Evolutionary conservation across 495 filamentous ascomycete species (phyloP).

Genomic region (Penicillium desertorum): DNA sequence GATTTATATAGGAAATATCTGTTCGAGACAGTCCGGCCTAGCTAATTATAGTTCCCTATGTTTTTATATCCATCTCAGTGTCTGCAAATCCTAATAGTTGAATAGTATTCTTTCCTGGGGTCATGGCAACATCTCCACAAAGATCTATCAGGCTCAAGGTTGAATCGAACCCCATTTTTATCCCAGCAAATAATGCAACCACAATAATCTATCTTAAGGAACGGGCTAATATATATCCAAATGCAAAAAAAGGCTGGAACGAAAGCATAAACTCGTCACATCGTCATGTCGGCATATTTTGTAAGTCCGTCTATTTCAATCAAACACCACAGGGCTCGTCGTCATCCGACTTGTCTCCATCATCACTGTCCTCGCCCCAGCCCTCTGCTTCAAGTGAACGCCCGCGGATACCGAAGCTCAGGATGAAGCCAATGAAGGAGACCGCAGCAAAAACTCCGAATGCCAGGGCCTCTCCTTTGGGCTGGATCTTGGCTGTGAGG

Average conservation of each 20-base stretch:
- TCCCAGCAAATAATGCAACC: constrained; percentile 14
- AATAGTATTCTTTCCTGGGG: background rate
- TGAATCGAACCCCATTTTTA: background rate
- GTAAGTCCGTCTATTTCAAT: constrained; percentile 2
- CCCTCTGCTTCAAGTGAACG: constrained; percentile 60
- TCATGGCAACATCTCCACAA: background rate
- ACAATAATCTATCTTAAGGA: background rate
- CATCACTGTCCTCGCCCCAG: constrained; percentile 55
- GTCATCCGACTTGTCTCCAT: constrained; percentile 50
- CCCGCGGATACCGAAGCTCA: constrained; percentile 70
- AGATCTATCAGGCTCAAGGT: background rate
- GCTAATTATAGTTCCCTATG: background rate
- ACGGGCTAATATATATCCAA: constrained; percentile 13
- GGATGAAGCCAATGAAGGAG: constrained; percentile 70
- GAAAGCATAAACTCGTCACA: constrained; percentile 19
- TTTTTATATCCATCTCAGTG: background rate
- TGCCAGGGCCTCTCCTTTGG: constrained; percentile 79
- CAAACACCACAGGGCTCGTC: constrained; percentile 34
- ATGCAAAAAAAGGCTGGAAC: constrained; percentile 21
- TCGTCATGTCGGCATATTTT: constrained; percentile 14
- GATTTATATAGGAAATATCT: background rate
- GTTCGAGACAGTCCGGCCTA: background rate
- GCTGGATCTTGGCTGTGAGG: constrained; percentile 61
- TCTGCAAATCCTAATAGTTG: background rate
- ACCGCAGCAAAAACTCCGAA: constrained; percentile 83